Base-by-base conservation (phyloP, 2,329 filamentous ascomycete species). In the Westerdykella ornata region DNA sequence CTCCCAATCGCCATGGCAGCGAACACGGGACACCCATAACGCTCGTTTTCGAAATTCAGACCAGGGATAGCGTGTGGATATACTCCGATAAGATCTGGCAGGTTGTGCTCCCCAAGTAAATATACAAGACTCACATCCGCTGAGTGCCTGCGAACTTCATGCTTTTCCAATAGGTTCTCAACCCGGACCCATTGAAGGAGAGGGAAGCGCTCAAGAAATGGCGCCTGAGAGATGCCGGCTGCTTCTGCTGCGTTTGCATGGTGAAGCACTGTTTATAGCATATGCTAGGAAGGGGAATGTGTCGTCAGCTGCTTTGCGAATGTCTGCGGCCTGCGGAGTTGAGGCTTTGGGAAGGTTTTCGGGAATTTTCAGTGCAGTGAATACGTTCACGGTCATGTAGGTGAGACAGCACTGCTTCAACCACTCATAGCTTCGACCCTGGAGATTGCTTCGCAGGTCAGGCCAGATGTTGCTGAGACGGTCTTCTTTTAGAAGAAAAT, bases 201-300 rank as follows among this genome's bases (percentile, higher is more conserved):
- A 3, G 48, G 38, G 34, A 68, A 68, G n/a, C 8, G 39, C 2
- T 43, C 5, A 7, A 59, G 34, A 35, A 54, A 56, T 3, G 36
- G 9, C 5, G 15, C 19, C 16, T 58, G 54, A 17, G 39, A 36
- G 15, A 67, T 49, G 2, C 43, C 47, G 14, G 26, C 9, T 3
- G 49, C 44, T 39, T 60, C 51, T 31, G 70, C 68, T 26, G 14
- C 19, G 32, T 74, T 51, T 8, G 71, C 63, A 42, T 75, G 72
- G 35, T 53, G 44, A 13, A 75, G 52, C 8, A 73, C 70, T 59
- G 4, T 54, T 46, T 13, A 65, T 53, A 14, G 72, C 66, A 49
- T 76, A 76, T 37, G 68, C 46, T 5, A 78, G 55, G 35, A 79
- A 74, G 1, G 72, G 69, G 39, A 65, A 71, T 11, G 46, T 48